These are phyloP conservation scores for Termitomyces sp. DNA, from an alignment of 768 basidiomycete genomes.

Conservation along the genomic window DNA sequence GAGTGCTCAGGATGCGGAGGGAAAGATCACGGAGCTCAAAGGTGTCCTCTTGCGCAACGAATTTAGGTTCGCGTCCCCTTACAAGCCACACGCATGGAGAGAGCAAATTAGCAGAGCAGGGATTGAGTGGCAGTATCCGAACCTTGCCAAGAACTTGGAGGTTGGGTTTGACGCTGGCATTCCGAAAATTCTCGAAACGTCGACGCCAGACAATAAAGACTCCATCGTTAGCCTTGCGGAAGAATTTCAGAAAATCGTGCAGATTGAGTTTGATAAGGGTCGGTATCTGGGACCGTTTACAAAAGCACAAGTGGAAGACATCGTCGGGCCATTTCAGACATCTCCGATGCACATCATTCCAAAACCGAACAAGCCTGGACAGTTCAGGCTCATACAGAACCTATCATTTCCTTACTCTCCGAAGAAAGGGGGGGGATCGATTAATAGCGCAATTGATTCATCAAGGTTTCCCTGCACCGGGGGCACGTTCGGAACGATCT, in stretches of 20 bases:
- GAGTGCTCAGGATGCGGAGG: too few species aligned
- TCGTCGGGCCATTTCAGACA: neutral
- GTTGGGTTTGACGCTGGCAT: too few species aligned
- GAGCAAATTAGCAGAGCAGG: accelerated
- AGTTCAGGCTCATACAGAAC: neutral
- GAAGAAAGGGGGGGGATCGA: accelerated
- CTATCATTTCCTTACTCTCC: neutral
- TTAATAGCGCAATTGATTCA: neutral
- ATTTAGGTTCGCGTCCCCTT: neutral
- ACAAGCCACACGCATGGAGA: neutral
- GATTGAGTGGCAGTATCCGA: too few species aligned
- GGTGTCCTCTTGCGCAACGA: neutral
- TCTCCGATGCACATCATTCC: neutral
- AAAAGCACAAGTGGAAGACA: neutral
- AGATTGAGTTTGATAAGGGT: too few species aligned
- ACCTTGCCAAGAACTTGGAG: too few species aligned
- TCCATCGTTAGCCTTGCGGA: too few species aligned
- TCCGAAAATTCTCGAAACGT: too few species aligned
- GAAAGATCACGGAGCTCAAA: neutral
- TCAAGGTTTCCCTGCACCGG: neutral
- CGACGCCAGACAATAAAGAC: too few species aligned
- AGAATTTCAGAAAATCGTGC: too few species aligned
- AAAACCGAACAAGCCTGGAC: neutral
- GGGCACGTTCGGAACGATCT: too few species aligned
- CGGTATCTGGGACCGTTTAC: too few species aligned